Percentiles rank a stretch among this genome's conserved stretches.
Conservation (phyloP, 371 early-diverging fungal species). For the Circinella minor region DNA sequence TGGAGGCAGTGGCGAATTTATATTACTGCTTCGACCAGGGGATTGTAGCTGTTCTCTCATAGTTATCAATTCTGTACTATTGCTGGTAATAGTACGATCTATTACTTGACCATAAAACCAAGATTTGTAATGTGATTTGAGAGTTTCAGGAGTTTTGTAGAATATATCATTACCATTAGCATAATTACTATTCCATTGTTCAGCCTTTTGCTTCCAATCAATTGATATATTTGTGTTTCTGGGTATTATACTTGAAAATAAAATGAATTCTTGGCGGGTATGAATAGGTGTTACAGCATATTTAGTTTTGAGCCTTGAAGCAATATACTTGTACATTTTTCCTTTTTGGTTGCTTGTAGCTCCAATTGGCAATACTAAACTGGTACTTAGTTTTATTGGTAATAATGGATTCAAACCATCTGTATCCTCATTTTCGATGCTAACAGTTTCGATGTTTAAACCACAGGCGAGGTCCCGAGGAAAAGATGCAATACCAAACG, state of each 20-base stretch:
- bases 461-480: background rate
- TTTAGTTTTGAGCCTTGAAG: background rate
- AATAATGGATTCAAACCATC: background rate
- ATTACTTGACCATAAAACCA: background rate
- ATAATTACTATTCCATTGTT: background rate
- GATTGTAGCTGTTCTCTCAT: background rate
- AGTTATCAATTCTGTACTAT: background rate
- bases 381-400: background rate
- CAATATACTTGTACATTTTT: background rate
- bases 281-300: background rate
- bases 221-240: background rate
- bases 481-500: background rate
- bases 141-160: background rate
- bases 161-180: background rate
- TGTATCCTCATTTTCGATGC: background rate
- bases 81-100: background rate
- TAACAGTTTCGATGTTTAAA: background rate
- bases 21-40: background rate
- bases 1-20: background rate
- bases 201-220: background rate
- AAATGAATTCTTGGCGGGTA: background rate
- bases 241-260: background rate
- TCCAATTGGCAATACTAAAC: background rate
- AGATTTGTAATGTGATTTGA: background rate
- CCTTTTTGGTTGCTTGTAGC: background rate